These are phyloP conservation scores for Aspergillus nidulans DNA, from an alignment of 495 filamentous ascomycete species.

Conservation along the genomic window DNA sequence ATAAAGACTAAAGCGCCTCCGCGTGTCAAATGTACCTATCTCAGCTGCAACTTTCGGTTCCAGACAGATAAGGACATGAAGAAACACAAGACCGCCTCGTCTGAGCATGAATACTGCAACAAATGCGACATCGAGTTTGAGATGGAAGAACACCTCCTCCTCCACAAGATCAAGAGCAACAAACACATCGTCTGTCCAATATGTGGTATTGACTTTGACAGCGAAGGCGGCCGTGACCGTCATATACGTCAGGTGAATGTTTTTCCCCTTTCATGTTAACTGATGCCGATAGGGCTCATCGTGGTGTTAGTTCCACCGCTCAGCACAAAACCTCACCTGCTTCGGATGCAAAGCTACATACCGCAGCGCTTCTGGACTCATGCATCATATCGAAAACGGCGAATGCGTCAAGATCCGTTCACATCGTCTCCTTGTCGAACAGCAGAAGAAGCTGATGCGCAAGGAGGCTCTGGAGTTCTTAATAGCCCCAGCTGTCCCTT, in stretches of 20 bases:
- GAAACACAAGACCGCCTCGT: slow-evolving; percentile 40
- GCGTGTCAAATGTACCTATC: slow-evolving; percentile 52
- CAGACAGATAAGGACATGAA: slow-evolving; percentile 39
- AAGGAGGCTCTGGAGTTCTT: slow-evolving; percentile 19
- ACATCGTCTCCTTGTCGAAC: slow-evolving; percentile 30
- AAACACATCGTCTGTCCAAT: slow-evolving; percentile 47
- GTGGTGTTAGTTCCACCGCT: slow-evolving; percentile 34
- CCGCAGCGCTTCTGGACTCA: slow-evolving; percentile 35
- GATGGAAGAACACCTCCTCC: slow-evolving; percentile 34
- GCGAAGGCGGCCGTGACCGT: slow-evolving; percentile 36
- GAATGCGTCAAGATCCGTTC: slow-evolving; percentile 32
- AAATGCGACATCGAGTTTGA: slow-evolving; percentile 48
- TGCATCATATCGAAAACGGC: slow-evolving; percentile 50
- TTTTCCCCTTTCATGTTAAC: background rate
- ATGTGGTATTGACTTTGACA: slow-evolving; percentile 49
- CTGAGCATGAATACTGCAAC: slow-evolving; percentile 47
- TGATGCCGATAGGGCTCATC: background rate
- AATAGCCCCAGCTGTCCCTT: slow-evolving; percentile 11
- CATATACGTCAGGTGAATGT: slow-evolving; percentile 45
- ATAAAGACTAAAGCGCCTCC: background rate
- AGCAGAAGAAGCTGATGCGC: slow-evolving; percentile 36
- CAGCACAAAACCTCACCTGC: slow-evolving; percentile 43
- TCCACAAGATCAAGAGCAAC: slow-evolving; percentile 36
- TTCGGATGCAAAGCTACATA: slow-evolving; percentile 41
- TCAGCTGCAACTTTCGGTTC: slow-evolving; percentile 61